These are phyloP conservation scores for Uromyces viciae-fabae DNA, from an alignment of 1,284 basidiomycete species.

Conservation along the genomic window DNA sequence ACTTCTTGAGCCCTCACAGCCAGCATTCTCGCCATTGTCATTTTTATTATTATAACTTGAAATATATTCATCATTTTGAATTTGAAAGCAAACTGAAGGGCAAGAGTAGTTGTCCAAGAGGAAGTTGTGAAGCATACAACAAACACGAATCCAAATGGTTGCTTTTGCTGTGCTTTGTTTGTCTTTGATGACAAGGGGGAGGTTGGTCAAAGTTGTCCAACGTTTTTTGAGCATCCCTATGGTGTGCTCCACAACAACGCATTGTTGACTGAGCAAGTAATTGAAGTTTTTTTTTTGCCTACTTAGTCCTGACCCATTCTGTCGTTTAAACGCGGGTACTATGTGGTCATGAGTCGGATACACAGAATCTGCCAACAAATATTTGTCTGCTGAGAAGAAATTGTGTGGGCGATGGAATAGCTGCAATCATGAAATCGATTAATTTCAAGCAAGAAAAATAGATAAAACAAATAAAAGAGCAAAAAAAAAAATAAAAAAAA, in stretches of 20 bases:
- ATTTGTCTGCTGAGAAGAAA: neutral
- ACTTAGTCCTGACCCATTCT: neutral
- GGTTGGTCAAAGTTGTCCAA: constrained; percentile 2
- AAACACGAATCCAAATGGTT: neutral
- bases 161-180: neutral
- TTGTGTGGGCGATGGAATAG: neutral
- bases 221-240: constrained; percentile 21
- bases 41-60: too few relatives aligned
- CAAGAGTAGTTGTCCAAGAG: too few relatives aligned
- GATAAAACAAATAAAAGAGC: too few relatives aligned
- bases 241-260: constrained; percentile 8
- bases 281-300: constrained; percentile 8
- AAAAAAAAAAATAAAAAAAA: too few relatives aligned
- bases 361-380: constrained; percentile 21
- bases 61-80: too few relatives aligned
- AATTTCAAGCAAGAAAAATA: too few relatives aligned
- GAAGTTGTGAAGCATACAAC: neutral
- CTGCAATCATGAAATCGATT: too few relatives aligned
- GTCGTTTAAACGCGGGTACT: constrained; percentile 4
- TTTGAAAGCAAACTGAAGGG: too few relatives aligned
- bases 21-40: too few relatives aligned
- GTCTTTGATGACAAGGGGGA: neutral
- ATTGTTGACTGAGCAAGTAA: neutral
- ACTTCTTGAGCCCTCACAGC: too few relatives aligned
- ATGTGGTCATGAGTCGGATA: neutral